Evolutionary conservation across 2,329 filamentous ascomycete species (phyloP), one percentile per base, ranked within the genome.

Genomic region (Penicillium sp.): DNA sequence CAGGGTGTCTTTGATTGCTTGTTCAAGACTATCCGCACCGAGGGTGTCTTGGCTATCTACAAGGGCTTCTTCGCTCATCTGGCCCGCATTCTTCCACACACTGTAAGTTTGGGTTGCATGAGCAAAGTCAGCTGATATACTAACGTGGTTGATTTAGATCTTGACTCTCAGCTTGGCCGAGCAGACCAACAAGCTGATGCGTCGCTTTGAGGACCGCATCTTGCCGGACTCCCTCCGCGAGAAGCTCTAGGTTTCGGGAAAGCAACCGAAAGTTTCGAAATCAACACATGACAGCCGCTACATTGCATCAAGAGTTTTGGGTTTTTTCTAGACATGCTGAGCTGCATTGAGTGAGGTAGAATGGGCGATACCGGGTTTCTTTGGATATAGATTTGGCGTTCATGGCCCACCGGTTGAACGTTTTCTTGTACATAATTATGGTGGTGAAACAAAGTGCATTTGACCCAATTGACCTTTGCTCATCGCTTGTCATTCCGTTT

Each of bases 1-100:
- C 88, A 85, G 67, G 90, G 93, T 59, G 91, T 96, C 4, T 90
- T 96, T 63, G 95, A 99, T 78, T 99, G 95, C 75, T 78, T 98
- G 60, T 86, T 85, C 74, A 93, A 96, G 79, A 99, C 95, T 0
- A 83, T 99, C 61, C 89, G 88, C 73, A 96, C 92, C 0, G 95
- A 99, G 75, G 95, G 95, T 22, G 70, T 96, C 54, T 79, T 98
- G 49, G 95, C 95, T 61, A 91, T 99, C 59, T 99, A 99, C 83
- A 99, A 99, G 82, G 95, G 95, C 59, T 97, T 96, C 81, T 87
- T 96, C 71, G 95, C 95, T 16, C 95, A 99, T 79, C 80, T 99
- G 66, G 92, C 95, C 35, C 84, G 95, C 69, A 98, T 99, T 70
- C 79, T 99, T 70, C 95, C 95, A 47, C 95, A 99, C 76, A 99